These are phyloP conservation scores for Rhexocercosporidium sp. DNA, from an alignment of 2,329 filamentous ascomycete species.

Conservation along the genomic window DNA sequence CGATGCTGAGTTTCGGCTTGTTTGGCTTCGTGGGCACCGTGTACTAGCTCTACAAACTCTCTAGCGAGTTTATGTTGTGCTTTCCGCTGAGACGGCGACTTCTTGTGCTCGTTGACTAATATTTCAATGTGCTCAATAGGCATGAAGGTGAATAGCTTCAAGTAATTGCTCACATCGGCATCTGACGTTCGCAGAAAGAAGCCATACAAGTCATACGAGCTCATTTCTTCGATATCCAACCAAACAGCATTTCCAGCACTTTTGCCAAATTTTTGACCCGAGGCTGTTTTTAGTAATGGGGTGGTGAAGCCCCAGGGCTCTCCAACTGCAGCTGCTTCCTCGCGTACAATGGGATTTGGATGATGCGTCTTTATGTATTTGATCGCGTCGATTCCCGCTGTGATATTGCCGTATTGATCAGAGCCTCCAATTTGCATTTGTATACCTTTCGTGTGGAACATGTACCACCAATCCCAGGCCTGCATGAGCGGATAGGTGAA, in stretches of 20 bases:
- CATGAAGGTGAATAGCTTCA: constrained; percentile 91
- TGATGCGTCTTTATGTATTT: constrained; percentile 71
- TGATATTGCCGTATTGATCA: constrained; percentile 96
- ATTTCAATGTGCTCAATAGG: constrained; percentile 70
- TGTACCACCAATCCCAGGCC: constrained; percentile 94
- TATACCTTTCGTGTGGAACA: constrained; percentile 71
- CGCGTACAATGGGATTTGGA: constrained; percentile 51
- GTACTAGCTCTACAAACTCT: constrained; percentile 81
- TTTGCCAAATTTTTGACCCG: constrained; percentile 93
- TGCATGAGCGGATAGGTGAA: constrained; percentile 94
- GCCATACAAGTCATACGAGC: constrained; percentile 84
- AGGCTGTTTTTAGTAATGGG: constrained; percentile 83
- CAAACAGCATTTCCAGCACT: constrained; percentile 92
- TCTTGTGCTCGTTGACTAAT: constrained; percentile 70
- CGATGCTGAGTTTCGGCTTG: constrained; percentile 62
- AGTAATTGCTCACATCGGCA: constrained; percentile 76
- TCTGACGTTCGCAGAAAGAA: constrained; percentile 88
- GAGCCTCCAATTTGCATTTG: constrained; percentile 93
- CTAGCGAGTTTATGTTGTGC: constrained; percentile 85
- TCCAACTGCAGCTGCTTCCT: constrained; percentile 46
- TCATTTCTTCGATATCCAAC: constrained; percentile 84
- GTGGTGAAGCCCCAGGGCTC: constrained; percentile 85
- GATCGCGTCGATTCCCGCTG: constrained; percentile 85
- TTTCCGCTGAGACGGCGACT: constrained; percentile 71
- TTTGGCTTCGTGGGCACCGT: constrained; percentile 69